Base-by-base conservation (phyloP, 1,284 basidiomycete genomes). In the Neolentinus lepideus region DNA sequence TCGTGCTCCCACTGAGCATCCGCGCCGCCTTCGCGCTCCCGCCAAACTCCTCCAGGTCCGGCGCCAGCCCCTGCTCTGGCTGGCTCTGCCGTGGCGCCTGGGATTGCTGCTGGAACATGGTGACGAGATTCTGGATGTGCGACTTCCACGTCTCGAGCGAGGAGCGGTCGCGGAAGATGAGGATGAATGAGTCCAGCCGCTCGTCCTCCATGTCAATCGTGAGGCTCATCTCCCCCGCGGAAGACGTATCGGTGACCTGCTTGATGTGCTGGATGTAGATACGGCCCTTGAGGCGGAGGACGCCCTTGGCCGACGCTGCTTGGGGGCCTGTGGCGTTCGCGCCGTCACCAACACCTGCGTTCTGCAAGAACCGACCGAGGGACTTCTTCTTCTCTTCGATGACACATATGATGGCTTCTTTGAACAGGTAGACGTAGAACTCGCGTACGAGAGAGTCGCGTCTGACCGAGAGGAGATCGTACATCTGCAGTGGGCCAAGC, bases 141-240 rank as follows among this genome's bases (percentile, higher is more conserved):
- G 76, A 77, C 65, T 81, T 85, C 96, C 96, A 98, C 0, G 87
- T 81, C 65, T 96, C 92, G 57, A 95, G 78, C 2, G 87, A 88
- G n/a, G 83, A 77, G n/a, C 87, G 81, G 57, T 98, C 92, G 63
- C 87, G 88, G 80, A 98, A 99, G 63, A 92, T 88, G 54, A 99
- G 81, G 64, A 97, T 93, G 71, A 99, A 98, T 47, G 89, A 90
- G 61, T 97, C 94, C 54, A 97, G 76, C 35, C 81, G 79, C 66
- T 96, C 93, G 66, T 98, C 93, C 70, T 95, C 91, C 90, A 98
- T 94, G 63, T 92, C 88, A 64, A 98, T 94, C 4, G 92, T 95
- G 61, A 98, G 76, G 64, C 87, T 92, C 71, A 94, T 80, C 69
- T 96, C 92, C 43, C 85, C 85, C 2, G 81, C 77, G 1, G 86